Percentiles rank a stretch among this genome's conserved stretches.
Conservation (phyloP, 2,329 filamentous ascomycete species). For the Fusarium sp. region DNA sequence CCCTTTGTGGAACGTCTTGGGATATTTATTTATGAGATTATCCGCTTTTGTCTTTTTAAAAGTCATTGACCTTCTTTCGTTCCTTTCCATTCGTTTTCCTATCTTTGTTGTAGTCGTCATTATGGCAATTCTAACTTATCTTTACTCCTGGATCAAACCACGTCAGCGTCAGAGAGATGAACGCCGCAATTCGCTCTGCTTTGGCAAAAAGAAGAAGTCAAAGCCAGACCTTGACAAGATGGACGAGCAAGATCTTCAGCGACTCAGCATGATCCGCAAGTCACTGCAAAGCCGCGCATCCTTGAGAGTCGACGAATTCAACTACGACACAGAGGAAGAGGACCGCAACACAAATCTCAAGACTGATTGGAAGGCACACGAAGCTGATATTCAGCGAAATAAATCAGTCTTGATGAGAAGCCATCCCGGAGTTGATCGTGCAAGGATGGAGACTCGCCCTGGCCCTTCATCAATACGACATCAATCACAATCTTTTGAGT, state of each 20-base stretch:
- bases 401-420: conserved; percentile 43
- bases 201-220: conserved; percentile 39
- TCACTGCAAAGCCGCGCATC: conserved; percentile 52
- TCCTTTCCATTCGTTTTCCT: conserved; percentile 10
- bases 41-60: conserved; percentile 11
- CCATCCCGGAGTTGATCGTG: conserved; percentile 47
- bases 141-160: conserved; percentile 41
- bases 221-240: conserved; percentile 24
- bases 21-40: conserved; percentile 17
- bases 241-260: conserved; percentile 53
- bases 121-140: conserved; percentile 41
- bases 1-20: conserved; percentile 11
- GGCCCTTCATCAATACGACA: conserved; percentile 27
- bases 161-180: conserved; percentile 31
- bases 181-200: conserved; percentile 29
- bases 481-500: conserved; percentile 26
- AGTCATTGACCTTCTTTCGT: neutral
- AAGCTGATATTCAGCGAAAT: conserved; percentile 50
- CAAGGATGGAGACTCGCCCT: conserved; percentile 17
- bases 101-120: neutral
- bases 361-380: conserved; percentile 55
- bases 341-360: conserved; percentile 36
- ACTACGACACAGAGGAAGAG: conserved; percentile 37
- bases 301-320: conserved; percentile 22
- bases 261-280: conserved; percentile 57